phyloP scores from a whole-genome alignment of 345 rosid genomes.

The Gossypium herbaceum region DNA sequence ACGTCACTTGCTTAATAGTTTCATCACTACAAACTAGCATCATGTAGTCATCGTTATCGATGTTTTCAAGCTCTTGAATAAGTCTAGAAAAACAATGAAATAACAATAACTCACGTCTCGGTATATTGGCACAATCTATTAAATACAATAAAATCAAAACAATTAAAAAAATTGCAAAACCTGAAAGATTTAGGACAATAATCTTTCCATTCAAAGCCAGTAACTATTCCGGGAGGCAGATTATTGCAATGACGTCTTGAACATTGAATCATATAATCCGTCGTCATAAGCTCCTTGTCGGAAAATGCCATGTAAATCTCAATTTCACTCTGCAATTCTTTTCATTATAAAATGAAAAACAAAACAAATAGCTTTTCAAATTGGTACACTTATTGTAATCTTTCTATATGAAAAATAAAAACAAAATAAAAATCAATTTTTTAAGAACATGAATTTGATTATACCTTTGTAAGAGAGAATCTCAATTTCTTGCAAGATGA shows the following conservation, averaged over 20 bases:
- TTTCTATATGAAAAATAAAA: not conserved
- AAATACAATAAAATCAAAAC: not conserved
- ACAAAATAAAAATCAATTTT: not conserved
- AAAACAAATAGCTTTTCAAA: not conserved
- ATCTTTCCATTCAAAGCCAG: conserved; percentile 48
- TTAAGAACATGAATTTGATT: not conserved
- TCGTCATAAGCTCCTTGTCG: conserved; percentile 23
- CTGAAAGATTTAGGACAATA: conserved; percentile 58
- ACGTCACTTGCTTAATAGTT: conserved; percentile 34
- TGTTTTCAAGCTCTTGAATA: conserved; percentile 38
- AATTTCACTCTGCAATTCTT: not conserved
- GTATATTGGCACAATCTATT: not conserved
- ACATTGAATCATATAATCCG: conserved; percentile 29
- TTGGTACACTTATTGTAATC: no score
- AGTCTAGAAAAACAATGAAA: conserved; percentile 27
- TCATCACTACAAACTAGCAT: conserved; percentile 39
- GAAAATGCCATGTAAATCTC: conserved; percentile 17
- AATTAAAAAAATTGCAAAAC: conserved; percentile 17
- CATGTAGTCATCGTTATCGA: conserved; percentile 44
- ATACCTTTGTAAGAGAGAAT: not conserved
- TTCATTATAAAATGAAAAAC: not conserved
- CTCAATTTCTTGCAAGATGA: not conserved
- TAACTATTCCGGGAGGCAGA: conserved; percentile 28
- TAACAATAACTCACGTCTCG: not conserved
- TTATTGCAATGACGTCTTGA: conserved; percentile 23